phyloP scores from a whole-genome alignment of 345 rosid species.

The Abelmoschus esculentus region DNA sequence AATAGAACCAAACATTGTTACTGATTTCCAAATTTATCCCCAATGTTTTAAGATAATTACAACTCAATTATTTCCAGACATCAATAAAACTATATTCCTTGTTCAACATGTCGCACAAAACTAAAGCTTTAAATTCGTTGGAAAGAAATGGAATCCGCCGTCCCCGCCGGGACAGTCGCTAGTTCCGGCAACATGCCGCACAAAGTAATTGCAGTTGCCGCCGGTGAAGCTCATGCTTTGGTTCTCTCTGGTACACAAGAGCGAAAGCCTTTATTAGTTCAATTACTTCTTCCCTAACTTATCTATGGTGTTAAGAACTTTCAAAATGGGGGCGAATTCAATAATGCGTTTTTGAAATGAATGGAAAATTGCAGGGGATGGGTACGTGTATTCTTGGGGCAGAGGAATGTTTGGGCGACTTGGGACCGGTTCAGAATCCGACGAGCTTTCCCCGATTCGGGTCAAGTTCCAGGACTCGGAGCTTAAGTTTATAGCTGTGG shows the following conservation, averaged over 20 bases:
- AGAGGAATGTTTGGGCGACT: constrained; percentile 90
- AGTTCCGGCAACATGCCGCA: constrained; percentile 30
- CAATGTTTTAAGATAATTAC: background rate
- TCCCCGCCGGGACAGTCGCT: constrained; percentile 5
- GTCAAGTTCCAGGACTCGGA: constrained; percentile 32
- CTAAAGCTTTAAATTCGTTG: background rate
- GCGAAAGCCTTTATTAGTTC: background rate
- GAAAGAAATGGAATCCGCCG: constrained; percentile 34
- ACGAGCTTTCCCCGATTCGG: constrained; percentile 56
- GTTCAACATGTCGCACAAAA: background rate
- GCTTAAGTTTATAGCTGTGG: constrained; percentile 52
- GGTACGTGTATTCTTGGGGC: constrained; percentile 77
- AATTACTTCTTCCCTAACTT: background rate
- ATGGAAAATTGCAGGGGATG: constrained; percentile 47
- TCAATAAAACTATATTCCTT: background rate
- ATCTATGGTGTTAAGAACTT: background rate
- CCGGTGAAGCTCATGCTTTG: constrained; percentile 84
- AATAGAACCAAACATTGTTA: background rate
- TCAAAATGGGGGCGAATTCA: background rate
- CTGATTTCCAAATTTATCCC: background rate
- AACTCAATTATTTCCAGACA: background rate
- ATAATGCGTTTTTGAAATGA: background rate
- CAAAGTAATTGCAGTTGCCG: constrained; percentile 40
- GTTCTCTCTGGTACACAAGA: constrained; percentile 21
- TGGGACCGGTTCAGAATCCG: constrained; percentile 64